Percentiles rank a stretch among this genome's conserved stretches.
phyloP scores from a whole-genome alignment of 768 basidiomycete genomes.

The Paxillus ammoniavirescens region DNA sequence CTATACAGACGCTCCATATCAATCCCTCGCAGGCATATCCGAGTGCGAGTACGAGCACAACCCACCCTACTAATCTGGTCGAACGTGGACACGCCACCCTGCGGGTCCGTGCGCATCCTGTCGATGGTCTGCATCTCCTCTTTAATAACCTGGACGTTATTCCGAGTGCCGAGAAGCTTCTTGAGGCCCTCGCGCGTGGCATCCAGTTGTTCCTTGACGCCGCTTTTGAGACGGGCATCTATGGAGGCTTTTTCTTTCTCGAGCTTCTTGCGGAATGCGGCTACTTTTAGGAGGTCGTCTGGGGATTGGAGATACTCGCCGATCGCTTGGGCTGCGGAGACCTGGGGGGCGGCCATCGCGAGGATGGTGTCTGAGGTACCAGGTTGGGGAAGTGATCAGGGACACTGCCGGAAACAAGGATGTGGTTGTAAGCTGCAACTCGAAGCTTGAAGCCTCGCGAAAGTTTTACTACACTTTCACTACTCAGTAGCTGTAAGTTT shows the following conservation, averaged over 20 bases:
- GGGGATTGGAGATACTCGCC: conserved; percentile 92
- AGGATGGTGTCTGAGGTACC: conserved; percentile 1
- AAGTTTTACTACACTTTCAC: too few species aligned
- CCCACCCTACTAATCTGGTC: conserved; percentile 93
- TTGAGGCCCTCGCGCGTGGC: conserved; percentile 86
- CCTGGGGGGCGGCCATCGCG: conserved; percentile 47
- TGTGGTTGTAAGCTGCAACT: neutral
- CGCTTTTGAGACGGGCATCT: conserved; percentile 83
- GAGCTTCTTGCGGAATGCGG: conserved; percentile 87
- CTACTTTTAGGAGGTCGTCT: conserved; percentile 88
- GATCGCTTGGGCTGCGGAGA: conserved; percentile 83
- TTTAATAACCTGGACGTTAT: conserved; percentile 76
- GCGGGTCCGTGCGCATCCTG: conserved; percentile 70
- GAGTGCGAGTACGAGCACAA: conserved; percentile 7
- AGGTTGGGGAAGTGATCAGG: neutral
- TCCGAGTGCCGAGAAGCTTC: conserved; percentile 73
- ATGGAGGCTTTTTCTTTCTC: conserved; percentile 97
- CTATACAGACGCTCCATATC: conserved; percentile 37
- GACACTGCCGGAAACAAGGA: neutral
- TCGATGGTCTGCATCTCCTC: conserved; percentile 86
- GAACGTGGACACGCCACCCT: conserved; percentile 79
- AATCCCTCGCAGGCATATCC: neutral
- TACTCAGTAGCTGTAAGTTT: too few species aligned
- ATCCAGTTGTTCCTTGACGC: conserved; percentile 91
- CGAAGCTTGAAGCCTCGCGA: neutral